A percentile compares a stretch with the other conserved stretches of the same genome.
Conservation (phyloP, 129 eudicot genomes). For the Pulicaria dysenterica region DNA sequence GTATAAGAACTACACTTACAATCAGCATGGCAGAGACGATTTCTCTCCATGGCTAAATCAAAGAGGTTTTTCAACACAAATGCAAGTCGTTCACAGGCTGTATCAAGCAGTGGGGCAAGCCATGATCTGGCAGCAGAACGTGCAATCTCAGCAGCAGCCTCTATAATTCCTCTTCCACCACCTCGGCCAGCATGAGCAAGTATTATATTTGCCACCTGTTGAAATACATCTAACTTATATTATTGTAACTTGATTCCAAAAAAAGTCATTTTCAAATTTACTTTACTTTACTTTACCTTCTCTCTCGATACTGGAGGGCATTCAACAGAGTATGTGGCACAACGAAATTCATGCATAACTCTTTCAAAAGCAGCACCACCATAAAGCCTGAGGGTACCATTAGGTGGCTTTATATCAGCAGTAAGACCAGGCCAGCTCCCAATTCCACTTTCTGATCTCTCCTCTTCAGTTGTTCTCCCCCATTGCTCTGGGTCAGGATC, state of each 20-base stretch:
- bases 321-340: slow-evolving; percentile 87
- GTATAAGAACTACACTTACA: slow-evolving; percentile 39
- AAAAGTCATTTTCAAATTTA: neutral
- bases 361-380: slow-evolving; percentile 97
- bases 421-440: slow-evolving; percentile 89
- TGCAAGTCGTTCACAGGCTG: slow-evolving; percentile 82
- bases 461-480: slow-evolving; percentile 89
- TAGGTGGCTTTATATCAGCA: slow-evolving; percentile 66
- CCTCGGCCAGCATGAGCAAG: slow-evolving; percentile 93
- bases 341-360: slow-evolving; percentile 84
- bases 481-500: slow-evolving; percentile 91
- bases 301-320: slow-evolving; percentile 89
- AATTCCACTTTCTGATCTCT: slow-evolving; percentile 67
- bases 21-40: slow-evolving; percentile 43
- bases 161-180: slow-evolving; percentile 73
- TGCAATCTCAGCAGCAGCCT: slow-evolving; percentile 94
- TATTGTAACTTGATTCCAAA: slow-evolving; percentile 1
- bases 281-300: slow-evolving; percentile 43
- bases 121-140: slow-evolving; percentile 83
- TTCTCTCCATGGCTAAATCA: slow-evolving; percentile 72
- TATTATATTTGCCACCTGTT: slow-evolving; percentile 83
- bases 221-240: neutral
- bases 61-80: slow-evolving; percentile 71
- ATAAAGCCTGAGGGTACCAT: slow-evolving; percentile 72
- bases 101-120: slow-evolving; percentile 88